phyloP scores from a whole-genome alignment of 1,284 basidiomycete species.

The Chiua sp. region DNA sequence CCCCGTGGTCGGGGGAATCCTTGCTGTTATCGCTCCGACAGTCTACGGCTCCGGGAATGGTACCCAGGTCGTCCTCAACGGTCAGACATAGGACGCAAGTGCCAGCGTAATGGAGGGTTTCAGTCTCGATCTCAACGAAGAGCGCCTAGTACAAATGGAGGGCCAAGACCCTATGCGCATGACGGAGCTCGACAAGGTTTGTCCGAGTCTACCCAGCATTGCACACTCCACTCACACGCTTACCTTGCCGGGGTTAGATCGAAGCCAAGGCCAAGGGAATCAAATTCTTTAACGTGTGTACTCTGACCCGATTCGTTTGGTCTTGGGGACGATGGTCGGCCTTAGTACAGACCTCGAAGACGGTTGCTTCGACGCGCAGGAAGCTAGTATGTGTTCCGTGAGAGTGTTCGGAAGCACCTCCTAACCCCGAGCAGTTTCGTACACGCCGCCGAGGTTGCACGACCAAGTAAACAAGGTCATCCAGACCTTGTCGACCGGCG shows the following conservation, averaged over 20 bases:
- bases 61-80: slow-evolving; percentile 29
- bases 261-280: slow-evolving; percentile 74
- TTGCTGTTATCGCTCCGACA: slow-evolving; percentile 24
- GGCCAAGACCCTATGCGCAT: slow-evolving; percentile 75
- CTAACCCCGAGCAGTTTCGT: slow-evolving; percentile 47
- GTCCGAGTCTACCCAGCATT: not conserved
- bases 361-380: slow-evolving; percentile 43
- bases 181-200: slow-evolving; percentile 83
- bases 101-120: slow-evolving; percentile 41
- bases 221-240: not conserved
- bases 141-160: slow-evolving; percentile 78
- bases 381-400: slow-evolving; percentile 42
- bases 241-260: slow-evolving; percentile 48
- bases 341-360: slow-evolving; percentile 72
- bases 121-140: slow-evolving; percentile 70
- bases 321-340: slow-evolving; percentile 15
- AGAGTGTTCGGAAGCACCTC: slow-evolving; percentile 3
- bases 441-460: slow-evolving; percentile 62
- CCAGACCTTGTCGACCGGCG: slow-evolving; percentile 68
- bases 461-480: slow-evolving; percentile 64
- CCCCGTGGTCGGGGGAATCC: slow-evolving; percentile 20
- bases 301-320: slow-evolving; percentile 5
- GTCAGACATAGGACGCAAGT: slow-evolving; percentile 27
- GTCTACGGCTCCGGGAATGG: slow-evolving; percentile 11
- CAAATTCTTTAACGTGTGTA: slow-evolving; percentile 88